Conservation (phyloP, 305 asterid genomes). For the Fraxinus paxiana region DNA sequence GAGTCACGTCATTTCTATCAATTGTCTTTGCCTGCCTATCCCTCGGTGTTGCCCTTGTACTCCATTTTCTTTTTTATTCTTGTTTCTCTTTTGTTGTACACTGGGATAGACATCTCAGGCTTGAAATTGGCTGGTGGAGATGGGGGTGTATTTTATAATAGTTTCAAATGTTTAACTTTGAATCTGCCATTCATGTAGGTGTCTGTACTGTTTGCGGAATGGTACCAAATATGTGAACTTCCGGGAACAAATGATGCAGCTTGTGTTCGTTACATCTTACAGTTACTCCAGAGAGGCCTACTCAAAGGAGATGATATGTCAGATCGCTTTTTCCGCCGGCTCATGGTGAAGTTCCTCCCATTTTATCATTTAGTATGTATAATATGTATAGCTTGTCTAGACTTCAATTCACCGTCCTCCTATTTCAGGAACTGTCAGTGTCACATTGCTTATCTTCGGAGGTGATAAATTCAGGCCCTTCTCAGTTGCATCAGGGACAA, state of each 20-base stretch:
- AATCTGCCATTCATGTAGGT: constrained; percentile 45
- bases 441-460: constrained; percentile 87
- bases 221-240: constrained; percentile 88
- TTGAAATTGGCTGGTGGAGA: background rate
- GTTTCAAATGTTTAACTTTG: constrained; percentile 6
- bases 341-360: constrained; percentile 49
- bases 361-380: background rate
- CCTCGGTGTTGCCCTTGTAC: background rate
- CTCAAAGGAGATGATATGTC: constrained; percentile 91
- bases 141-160: background rate
- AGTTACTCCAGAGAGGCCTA: constrained; percentile 71
- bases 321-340: constrained; percentile 80
- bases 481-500: constrained; percentile 67
- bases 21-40: background rate
- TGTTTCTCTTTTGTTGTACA: background rate
- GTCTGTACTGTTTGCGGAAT: constrained; percentile 65
- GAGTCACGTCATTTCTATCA: background rate
- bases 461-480: constrained; percentile 60
- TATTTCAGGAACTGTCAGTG: constrained; percentile 74
- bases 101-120: background rate
- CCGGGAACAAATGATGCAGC: constrained; percentile 81
- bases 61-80: background rate
- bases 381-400: background rate
- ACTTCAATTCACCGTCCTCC: background rate
- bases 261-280: constrained; percentile 58